Evolutionary conservation across 1,284 basidiomycete genomes (phyloP).

Genomic region (Cutaneotrichosporon dermatis): DNA sequence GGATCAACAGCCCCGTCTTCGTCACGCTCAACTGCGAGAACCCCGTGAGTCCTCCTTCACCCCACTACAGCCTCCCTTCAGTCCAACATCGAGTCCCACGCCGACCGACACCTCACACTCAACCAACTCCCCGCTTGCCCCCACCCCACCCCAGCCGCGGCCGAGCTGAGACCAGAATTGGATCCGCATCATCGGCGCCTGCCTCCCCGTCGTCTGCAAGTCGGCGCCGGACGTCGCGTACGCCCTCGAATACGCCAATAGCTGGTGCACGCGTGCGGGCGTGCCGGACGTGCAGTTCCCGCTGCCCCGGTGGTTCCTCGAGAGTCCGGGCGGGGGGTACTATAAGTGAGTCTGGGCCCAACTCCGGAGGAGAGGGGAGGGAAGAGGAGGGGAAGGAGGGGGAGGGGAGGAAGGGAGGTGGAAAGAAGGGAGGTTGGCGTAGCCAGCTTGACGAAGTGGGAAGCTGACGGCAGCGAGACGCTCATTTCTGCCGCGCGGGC

Average conservation of each 20-base stretch:
- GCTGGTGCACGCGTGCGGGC: slow-evolving; percentile 33
- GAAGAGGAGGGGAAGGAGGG: no score
- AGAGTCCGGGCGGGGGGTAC: slow-evolving; percentile 23
- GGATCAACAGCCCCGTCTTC: slow-evolving; percentile 11
- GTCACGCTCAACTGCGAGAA: slow-evolving; percentile 29
- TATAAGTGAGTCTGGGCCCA: slow-evolving; percentile 32
- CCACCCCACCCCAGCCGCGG: no score
- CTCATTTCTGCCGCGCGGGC: neutral
- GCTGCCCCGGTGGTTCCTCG: slow-evolving; percentile 24
- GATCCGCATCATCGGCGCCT: slow-evolving; percentile 21
- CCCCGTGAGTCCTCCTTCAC: slow-evolving; percentile 20
- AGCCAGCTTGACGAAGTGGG: no score
- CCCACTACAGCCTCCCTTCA: no score
- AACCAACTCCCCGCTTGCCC: no score
- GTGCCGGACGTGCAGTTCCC: slow-evolving; percentile 22
- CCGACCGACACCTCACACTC: no score
- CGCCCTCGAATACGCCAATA: slow-evolving; percentile 33
- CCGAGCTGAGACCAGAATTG: no score
- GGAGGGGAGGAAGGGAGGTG: no score
- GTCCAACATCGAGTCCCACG: no score
- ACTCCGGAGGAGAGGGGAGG: no score
- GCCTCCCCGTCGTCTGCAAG: slow-evolving; percentile 27
- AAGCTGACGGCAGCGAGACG: neutral
- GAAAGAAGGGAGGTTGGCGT: no score
- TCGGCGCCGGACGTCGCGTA: slow-evolving; percentile 42